A percentile compares a stretch with the other conserved stretches of the same genome.
phyloP scores from a whole-genome alignment of 805 yeast species.

The Tetrapisispora taiwanensis region DNA sequence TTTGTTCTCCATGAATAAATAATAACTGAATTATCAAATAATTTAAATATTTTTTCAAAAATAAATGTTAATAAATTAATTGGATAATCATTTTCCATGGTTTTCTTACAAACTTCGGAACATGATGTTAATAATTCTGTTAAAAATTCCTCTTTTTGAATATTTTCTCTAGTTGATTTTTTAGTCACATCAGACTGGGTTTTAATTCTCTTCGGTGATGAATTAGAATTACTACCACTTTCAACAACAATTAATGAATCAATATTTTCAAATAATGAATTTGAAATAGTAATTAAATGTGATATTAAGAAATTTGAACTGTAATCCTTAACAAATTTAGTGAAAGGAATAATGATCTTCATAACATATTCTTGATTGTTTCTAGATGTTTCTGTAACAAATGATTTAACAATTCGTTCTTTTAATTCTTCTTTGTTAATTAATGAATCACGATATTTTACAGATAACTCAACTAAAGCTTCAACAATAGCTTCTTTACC shows the following conservation, averaged over 20 bases:
- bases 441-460: slow-evolving; percentile 35
- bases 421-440: slow-evolving; percentile 25
- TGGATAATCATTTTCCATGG: slow-evolving; percentile 13
- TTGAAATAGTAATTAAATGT: slow-evolving; percentile 20
- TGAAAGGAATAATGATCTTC: slow-evolving; percentile 43
- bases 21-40: slow-evolving; percentile 23
- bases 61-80: slow-evolving; percentile 23
- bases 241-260: slow-evolving; percentile 28
- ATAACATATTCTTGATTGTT: slow-evolving; percentile 55
- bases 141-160: slow-evolving; percentile 41
- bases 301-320: slow-evolving; percentile 15
- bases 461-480: slow-evolving; percentile 52
- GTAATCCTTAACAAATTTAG: slow-evolving; percentile 37
- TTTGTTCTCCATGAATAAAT: slow-evolving; percentile 55
- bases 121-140: slow-evolving; percentile 31
- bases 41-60: slow-evolving; percentile 16
- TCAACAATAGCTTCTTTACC: slow-evolving; percentile 75
- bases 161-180: slow-evolving; percentile 33
- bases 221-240: slow-evolving; percentile 16
- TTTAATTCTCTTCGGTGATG: slow-evolving; percentile 15
- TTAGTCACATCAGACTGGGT: slow-evolving; percentile 26
- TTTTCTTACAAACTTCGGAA: slow-evolving; percentile 26
- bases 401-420: slow-evolving; percentile 34
- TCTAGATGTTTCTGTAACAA: slow-evolving; percentile 53
- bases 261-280: slow-evolving; percentile 33